Evolutionary conservation across 2,329 filamentous ascomycete genomes (phyloP), one percentile per base, ranked within the genome.

Genomic region (Alternaria conjuncta): DNA sequence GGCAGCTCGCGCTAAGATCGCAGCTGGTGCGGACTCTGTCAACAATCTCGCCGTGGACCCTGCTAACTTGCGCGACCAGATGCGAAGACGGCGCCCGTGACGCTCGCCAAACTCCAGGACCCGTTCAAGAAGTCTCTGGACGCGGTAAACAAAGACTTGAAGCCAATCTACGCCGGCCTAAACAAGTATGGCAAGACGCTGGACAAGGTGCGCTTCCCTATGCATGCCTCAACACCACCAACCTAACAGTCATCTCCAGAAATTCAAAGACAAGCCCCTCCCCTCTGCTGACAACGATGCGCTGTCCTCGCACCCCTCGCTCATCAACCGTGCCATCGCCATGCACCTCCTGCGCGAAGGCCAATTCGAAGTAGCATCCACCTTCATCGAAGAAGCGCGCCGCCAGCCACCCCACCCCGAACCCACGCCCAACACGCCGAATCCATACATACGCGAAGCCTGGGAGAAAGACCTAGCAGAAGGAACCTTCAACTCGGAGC

Each of bases 271-370:
- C 65, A 87, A 87, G 65, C 88, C 89, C 13, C 84, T 92, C 13
- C 88, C 95, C 0, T 92, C 90, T 13, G 91, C 89, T 74, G 92
- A 94, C 61, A 90, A 93, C 73, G 93, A 97, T 80, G 91, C 90
- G 32, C 89, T 97, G 79, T 89, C 88, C 2, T 87, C 90, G 20
- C 89, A 96, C 69, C 87, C 91, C 5, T 84, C 86, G 15, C 85
- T 97, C 12, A 93, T 98, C 76, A 96, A 97, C 81, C 89, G 94
- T 60, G 95, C 96, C 7, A 96, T 99, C 71, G 92, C 92, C 10
- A 97, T 98, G 94, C 96, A 99, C 77, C 87, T 99, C 21, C 86
- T 99, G 43, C 92, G 96, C 44, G 95, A 98, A 82, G 96, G 96
- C 53, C 92, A 97, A 76, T 99, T 99, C 79, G 86, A 86, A 21